Evolutionary conservation across 148 eudicot genomes (phyloP), one percentile per base, ranked within the genome.

Genomic region (Fallopia convolvulus): DNA sequence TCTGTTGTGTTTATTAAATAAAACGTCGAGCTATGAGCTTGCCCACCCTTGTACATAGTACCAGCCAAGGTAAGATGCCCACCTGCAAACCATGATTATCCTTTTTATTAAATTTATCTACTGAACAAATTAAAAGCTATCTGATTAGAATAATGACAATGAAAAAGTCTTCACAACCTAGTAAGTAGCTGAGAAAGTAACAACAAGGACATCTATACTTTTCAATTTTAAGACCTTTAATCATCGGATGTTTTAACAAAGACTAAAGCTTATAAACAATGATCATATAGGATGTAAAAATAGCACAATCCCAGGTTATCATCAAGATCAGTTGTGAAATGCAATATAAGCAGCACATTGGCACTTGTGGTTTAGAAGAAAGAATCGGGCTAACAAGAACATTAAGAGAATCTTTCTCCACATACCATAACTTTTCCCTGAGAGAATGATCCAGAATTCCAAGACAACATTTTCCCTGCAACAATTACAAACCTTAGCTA

Each of bases 401-500:
- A 21, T 55, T n/a, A 44, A 56, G 41, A 71, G 12, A 36, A 26
- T 12, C 36, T 2, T 49, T 48, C 23, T 15, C 26, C 21, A 30
- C 75, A 83, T 86, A 88, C 94, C 94, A 88, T 84, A 60, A 88
- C 86, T 76, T 83, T 80, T 76, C 80, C 88, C 65, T 84, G 82
- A 21, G 76, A 48, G 61, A 79, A 36, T 70, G 46, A 75, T 74
- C 89, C 87, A 72, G 90, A 77, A 81, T 88, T 88, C 91, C 91
- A 89, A 42, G 97, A 94, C 68, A 94, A 74, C 33, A 86, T 20
- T 63, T 71, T 81, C 60, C 99, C 99, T 94, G 94, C 81, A 84
- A 48, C 21, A 36, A 36, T 17, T 4, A 33, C 18, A 66, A 20
- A 21, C 41, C 41, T 66, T 66, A 66, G 44, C 72, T 26, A 26